Base-by-base conservation (phyloP, 1,284 basidiomycete genomes). In the Trichosporon faecale region DNA sequence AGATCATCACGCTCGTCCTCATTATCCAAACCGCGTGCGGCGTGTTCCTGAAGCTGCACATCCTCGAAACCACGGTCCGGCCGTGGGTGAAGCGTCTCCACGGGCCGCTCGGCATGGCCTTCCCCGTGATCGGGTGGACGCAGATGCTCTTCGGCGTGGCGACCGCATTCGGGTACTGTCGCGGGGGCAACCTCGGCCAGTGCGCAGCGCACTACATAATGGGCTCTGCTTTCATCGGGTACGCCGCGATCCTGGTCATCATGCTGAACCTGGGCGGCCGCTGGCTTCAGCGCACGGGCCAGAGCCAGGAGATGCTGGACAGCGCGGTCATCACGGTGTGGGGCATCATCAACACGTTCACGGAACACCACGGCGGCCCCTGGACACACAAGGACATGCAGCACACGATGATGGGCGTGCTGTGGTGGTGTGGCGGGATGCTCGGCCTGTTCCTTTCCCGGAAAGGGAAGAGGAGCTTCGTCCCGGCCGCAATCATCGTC, bases 301-400 rank as follows among this genome's bases (percentile, higher is more conserved):
- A 79, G 64, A 83, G 82, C 78, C 95, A 95, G 72, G 95, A 98
- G 78, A 95, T 90, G 88, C 90, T 93, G 86, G 95, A 97, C 82
- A 92, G 90, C 16, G 91, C 89, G 86, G 89, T 96, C 18, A 96
- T 97, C 73, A 90, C 90, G 83, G 84, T 91, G 35, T 96, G 94
- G 94, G 82, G 86, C 7, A 85, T 85, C 66, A 90, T 98, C 70
- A 98, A 98, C 77, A 95, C 95, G 0, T 97, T 98, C 79, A 97
- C 95, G 1, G 93, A 96, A 79, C 93, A 94, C 78, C 91, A 88
- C 68, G 93, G 93, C 25, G 86, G 86, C 23, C 82, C 79, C 7
- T 95, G 93, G 93, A 92, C 92, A 9, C 91, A 91, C 73, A 95
- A 96, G 72, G 82, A 97, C 79, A 91, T 96, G 91, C 94, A 97